Base-by-base conservation (phyloP, 2,329 filamentous ascomycete species). In the Chaetomium strumarium region DNA sequence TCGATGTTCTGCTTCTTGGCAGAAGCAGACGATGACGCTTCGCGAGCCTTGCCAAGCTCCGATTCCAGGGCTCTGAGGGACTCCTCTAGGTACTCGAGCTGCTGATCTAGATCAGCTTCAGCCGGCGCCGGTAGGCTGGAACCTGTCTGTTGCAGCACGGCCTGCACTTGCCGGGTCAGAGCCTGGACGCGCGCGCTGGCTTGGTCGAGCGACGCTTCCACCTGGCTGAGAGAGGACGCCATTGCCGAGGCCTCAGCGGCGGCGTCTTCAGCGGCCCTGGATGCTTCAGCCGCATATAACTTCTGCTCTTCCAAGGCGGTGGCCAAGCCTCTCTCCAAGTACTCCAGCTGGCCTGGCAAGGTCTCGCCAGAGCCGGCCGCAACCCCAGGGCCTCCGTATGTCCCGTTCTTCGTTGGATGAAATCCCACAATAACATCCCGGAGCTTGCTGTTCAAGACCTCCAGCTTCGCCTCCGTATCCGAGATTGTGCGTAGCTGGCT, bases 11-110 rank as follows among this genome's bases (percentile, higher is more conserved):
- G 69, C 51, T 65, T 70, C 48, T 65, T 61, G 13, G 65, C 57
- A 3, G 66, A 64, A 7, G 61, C 63, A 14, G 63, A 58, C 14
- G 58, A 65, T 4, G 67, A 62, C 17, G 62, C 56, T 13, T 73
- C 64, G 17, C 65, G 56, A 31, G 66, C 68, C 38, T 66, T 69
- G 17, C 66, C 63, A n/a, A 78, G 56, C 44, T 76, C 71, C 7
- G 66, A 62, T 46, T 77, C 75, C 3, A 81, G 62, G 8, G 70
- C 70, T 38, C 75, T 72, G 46, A 90, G 67, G 2, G 78, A 79
- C 29, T 81, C 73, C 57, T 87, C 79, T 57, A 90, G 74, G 77
- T 88, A 88, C 43, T 75, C 70, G 39, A 90, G 71, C 60, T 93
- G 89, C 24, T 82, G 79, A 43, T 86, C 77, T 6, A 88, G 67